phyloP scores from a whole-genome alignment of 768 basidiomycete genomes.

The Megacollybia marginata region DNA sequence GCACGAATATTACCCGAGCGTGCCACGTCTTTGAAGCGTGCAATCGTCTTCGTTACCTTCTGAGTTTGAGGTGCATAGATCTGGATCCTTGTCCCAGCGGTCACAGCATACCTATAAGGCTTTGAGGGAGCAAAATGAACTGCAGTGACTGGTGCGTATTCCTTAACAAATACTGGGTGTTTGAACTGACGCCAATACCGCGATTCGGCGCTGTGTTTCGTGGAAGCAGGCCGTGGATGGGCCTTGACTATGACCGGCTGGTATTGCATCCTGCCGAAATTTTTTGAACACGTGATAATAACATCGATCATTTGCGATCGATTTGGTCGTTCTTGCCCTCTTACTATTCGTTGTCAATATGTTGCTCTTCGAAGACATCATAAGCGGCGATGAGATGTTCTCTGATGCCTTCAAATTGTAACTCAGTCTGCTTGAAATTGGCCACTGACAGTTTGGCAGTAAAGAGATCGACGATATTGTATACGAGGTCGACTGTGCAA shows the following conservation, averaged over 20 bases:
- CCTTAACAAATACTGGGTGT: constrained; percentile 90
- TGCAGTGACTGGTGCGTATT: constrained; percentile 93
- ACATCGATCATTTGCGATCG: constrained; percentile 28
- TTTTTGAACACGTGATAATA: constrained; percentile 19
- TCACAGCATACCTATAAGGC: constrained; percentile 94
- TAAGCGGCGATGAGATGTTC: constrained; percentile 84
- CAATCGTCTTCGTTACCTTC: constrained; percentile 92
- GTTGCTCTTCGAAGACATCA: constrained; percentile 70
- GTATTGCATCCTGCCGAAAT: constrained; percentile 49
- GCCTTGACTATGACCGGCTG: constrained; percentile 67
- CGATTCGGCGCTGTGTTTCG: constrained; percentile 67
- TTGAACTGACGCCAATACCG: constrained; percentile 85
- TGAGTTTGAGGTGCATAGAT: constrained; percentile 96
- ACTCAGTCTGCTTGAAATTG: constrained; percentile 17
- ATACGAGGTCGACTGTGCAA: constrained; percentile 79
- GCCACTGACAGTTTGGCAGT: constrained; percentile 28
- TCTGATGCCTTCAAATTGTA: constrained; percentile 89
- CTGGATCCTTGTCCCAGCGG: constrained; percentile 87
- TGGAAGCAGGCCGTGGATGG: constrained; percentile 41
- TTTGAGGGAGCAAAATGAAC: constrained; percentile 83
- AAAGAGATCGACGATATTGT: constrained; percentile 73
- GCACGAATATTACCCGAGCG: constrained; percentile 80
- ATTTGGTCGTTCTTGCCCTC: constrained; percentile 8
- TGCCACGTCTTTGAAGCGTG: constrained; percentile 95
- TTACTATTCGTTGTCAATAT: constrained; percentile 31